Conservation (phyloP, 352 stramenopile species). For the Phytopythium sindhum region DNA sequence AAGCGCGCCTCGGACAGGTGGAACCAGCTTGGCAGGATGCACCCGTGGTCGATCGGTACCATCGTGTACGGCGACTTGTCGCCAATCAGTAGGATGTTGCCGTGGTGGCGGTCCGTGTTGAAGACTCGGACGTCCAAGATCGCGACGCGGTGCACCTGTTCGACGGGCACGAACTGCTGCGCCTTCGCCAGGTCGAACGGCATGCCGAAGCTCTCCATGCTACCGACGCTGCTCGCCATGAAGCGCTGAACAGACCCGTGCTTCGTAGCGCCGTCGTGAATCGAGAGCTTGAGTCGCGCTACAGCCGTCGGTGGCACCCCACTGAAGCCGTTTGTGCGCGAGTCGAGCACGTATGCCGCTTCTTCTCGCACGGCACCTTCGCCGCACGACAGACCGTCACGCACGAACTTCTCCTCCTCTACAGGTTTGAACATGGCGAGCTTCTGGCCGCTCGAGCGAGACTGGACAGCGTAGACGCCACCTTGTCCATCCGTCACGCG, state of each 20-base stretch:
- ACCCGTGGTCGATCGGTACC: conserved; percentile 75
- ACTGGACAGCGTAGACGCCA: conserved; percentile 72
- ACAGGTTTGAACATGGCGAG: conserved; percentile 81
- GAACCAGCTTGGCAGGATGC: conserved; percentile 78
- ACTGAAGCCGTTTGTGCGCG: conserved; percentile 61
- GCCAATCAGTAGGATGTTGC: conserved; percentile 76
- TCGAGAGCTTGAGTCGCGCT: conserved; percentile 51
- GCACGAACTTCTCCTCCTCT: conserved; percentile 77
- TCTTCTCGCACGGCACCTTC: conserved; percentile 78
- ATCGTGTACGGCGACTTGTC: conserved; percentile 78
- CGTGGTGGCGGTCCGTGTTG: conserved; percentile 84
- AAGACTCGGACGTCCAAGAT: conserved; percentile 81
- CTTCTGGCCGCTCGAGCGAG: conserved; percentile 60
- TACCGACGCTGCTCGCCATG: conserved; percentile 70
- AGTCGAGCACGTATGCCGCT: conserved; percentile 73
- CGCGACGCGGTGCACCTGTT: conserved; percentile 82
- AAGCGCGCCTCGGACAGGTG: conserved; percentile 75
- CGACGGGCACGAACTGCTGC: conserved; percentile 55
- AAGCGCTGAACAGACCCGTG: conserved; percentile 79
- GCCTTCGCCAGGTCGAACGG: conserved; percentile 58
- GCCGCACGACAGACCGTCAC: conserved; percentile 58
- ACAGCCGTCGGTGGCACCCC: conserved; percentile 74
- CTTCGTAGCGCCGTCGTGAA: conserved; percentile 34
- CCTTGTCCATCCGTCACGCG: conserved; percentile 59
- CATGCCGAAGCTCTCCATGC: conserved; percentile 84